A percentile compares a stretch with the other conserved stretches of the same genome.
Conservation (phyloP, 1,284 basidiomycete genomes). For the Taiwanofungus camphoratus region DNA sequence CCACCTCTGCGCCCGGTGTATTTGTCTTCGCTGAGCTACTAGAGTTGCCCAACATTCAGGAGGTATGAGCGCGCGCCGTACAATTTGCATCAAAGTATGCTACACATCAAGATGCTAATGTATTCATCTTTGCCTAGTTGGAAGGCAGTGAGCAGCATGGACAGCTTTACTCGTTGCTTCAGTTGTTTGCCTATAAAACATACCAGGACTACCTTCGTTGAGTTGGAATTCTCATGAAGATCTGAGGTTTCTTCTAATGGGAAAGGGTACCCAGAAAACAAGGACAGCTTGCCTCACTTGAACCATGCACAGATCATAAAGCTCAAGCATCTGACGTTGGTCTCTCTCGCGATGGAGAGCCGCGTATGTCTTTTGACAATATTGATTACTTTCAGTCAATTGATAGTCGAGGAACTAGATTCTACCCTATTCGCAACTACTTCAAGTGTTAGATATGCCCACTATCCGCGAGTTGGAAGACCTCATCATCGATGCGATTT, state of each 20-base stretch:
- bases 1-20: constrained; percentile 81
- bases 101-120: background rate
- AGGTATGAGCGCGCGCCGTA: constrained; percentile 42
- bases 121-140: constrained; percentile 40
- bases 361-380: constrained; percentile 47
- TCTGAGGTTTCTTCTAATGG: constrained; percentile 18
- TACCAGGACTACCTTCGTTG: constrained; percentile 68
- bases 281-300: constrained; percentile 61
- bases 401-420: constrained; percentile 40
- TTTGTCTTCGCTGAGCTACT: constrained; percentile 89
- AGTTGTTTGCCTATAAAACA: constrained; percentile 87
- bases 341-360: constrained; percentile 68
- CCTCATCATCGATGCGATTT: constrained; percentile 93
- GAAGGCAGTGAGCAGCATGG: constrained; percentile 55
- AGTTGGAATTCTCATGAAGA: constrained; percentile 9
- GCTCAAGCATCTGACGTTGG: constrained; percentile 87
- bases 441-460: constrained; percentile 62
- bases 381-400: background rate
- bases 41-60: constrained; percentile 75
- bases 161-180: constrained; percentile 58
- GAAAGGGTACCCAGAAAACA: constrained; percentile 45
- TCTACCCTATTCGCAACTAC: constrained; percentile 65
- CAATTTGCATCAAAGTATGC: background rate
- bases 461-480: constrained; percentile 87
- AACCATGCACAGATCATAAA: constrained; percentile 74